Conservation (phyloP, 305 asterid species). For the Fraxinus latifolia region DNA sequence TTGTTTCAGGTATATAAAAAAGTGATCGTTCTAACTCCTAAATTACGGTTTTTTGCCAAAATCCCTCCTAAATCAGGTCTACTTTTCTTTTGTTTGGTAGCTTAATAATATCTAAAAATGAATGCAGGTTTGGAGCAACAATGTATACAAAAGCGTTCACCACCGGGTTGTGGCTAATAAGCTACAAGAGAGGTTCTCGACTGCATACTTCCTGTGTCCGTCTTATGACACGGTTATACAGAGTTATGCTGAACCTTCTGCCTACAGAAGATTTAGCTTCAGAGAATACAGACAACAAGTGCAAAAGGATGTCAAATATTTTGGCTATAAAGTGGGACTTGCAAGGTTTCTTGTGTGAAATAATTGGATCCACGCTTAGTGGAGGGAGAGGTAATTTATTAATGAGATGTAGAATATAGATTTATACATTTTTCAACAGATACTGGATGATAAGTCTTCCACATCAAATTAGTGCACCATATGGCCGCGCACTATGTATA, state of each 20-base stretch:
- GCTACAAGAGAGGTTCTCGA: slow-evolving; percentile 50
- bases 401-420: background rate
- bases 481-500: background rate
- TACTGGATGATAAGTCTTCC: background rate
- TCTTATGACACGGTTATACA: slow-evolving; percentile 42
- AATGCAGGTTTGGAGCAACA: slow-evolving; percentile 70
- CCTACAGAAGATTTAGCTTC: slow-evolving; percentile 48
- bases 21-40: background rate
- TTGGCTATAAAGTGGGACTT: slow-evolving; percentile 58
- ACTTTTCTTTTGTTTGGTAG: too few relatives aligned
- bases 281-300: slow-evolving; percentile 47
- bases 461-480: background rate
- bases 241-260: slow-evolving; percentile 30
- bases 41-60: too few relatives aligned
- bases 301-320: slow-evolving; percentile 40
- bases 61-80: too few relatives aligned
- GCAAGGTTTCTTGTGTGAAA: slow-evolving; percentile 39
- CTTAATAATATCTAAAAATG: background rate
- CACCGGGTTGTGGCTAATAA: slow-evolving; percentile 60
- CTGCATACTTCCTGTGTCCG: slow-evolving; percentile 64
- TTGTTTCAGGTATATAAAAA: slow-evolving; percentile 51
- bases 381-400: too few relatives aligned
- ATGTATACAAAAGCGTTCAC: slow-evolving; percentile 52
- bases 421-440: background rate
- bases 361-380: background rate